Evolutionary conservation across 352 stramenopile species (phyloP).

Genomic region (Saprolegnia diclina): DNA sequence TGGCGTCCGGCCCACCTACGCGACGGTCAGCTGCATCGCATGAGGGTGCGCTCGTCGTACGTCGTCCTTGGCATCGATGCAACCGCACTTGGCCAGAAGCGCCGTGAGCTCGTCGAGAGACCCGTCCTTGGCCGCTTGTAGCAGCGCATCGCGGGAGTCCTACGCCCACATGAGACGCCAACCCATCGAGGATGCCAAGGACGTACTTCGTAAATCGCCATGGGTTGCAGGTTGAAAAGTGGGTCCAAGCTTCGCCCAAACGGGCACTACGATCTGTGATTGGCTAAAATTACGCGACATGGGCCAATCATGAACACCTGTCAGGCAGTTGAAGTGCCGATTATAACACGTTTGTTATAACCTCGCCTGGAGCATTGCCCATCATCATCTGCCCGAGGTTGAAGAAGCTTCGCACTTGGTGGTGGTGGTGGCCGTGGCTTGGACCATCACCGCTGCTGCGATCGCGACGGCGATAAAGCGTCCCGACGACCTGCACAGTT

Average conservation of each 20-base stretch:
- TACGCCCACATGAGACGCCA: background rate
- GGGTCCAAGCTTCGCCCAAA: background rate
- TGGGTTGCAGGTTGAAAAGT: background rate
- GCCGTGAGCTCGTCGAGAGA: background rate
- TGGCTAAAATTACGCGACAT: background rate
- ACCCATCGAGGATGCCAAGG: background rate
- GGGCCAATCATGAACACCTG: background rate
- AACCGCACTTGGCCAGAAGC: background rate
- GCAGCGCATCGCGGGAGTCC: background rate
- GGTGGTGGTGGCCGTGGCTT: too few species aligned
- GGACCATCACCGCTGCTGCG: too few species aligned
- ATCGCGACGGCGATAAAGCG: too few species aligned
- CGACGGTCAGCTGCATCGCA: background rate
- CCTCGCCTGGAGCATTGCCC: background rate
- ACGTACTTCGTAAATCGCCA: background rate
- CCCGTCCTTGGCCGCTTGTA: background rate
- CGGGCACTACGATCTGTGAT: background rate
- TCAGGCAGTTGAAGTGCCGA: background rate
- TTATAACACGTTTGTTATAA: conserved; percentile 9
- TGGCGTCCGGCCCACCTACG: conserved; percentile 9
- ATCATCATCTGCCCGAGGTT: background rate
- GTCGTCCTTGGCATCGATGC: background rate
- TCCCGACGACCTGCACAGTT: too few species aligned
- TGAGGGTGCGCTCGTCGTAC: background rate
- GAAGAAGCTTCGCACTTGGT: too few species aligned